A percentile compares a stretch with the other conserved stretches of the same genome.
phyloP scores from a whole-genome alignment of 345 rosid species.

The Eucalyptus rudis region DNA sequence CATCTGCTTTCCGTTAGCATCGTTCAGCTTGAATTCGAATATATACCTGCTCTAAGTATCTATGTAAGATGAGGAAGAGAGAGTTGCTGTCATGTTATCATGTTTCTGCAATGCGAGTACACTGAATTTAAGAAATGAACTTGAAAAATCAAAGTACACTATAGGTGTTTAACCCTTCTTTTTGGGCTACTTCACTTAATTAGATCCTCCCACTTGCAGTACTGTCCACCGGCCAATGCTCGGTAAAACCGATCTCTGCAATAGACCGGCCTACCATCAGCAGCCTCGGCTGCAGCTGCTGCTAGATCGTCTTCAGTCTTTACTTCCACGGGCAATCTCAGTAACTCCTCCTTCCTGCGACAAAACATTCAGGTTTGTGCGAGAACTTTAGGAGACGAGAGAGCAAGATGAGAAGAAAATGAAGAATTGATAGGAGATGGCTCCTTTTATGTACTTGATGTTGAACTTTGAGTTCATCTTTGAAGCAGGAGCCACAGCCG shows the following conservation, averaged over 20 bases:
- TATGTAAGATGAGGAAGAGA: neutral
- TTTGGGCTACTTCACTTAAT: slow-evolving; percentile 3
- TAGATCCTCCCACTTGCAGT: slow-evolving; percentile 98
- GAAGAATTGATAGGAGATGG: neutral
- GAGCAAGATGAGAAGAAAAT: neutral
- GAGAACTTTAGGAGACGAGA: neutral
- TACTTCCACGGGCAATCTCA: slow-evolving; percentile 59
- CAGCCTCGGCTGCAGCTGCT: slow-evolving; percentile 94
- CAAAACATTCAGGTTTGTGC: neutral
- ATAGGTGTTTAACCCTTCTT: neutral
- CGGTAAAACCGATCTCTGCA: slow-evolving; percentile 94
- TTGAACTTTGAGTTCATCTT: slow-evolving; percentile 41
- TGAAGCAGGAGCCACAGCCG: slow-evolving; percentile 19
- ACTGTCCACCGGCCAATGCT: slow-evolving; percentile 94
- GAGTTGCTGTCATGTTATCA: neutral
- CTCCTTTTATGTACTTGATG: slow-evolving; percentile 31
- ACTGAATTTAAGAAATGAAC: neutral
- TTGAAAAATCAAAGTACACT: neutral
- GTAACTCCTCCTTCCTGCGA: slow-evolving; percentile 64
- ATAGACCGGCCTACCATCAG: slow-evolving; percentile 92
- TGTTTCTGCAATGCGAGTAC: neutral
- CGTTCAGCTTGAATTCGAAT: neutral
- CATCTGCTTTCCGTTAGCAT: neutral
- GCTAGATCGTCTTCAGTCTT: slow-evolving; percentile 67
- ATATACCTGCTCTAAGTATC: neutral